phyloP scores from a whole-genome alignment of 768 basidiomycete species.

The Auriculariales sp. region DNA sequence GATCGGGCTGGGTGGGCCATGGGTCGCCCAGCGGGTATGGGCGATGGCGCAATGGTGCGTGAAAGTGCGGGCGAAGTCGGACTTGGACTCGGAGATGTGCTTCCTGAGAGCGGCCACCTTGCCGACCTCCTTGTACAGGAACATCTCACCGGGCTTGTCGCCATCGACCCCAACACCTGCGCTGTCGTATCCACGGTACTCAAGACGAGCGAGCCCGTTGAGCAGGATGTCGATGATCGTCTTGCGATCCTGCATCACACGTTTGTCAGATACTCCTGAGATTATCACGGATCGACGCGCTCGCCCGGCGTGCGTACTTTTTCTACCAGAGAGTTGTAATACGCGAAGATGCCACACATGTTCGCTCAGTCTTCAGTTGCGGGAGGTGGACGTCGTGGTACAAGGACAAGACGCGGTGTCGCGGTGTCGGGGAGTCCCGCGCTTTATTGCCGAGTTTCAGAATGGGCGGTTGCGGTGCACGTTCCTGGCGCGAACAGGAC shows the following conservation, averaged over 20 bases:
- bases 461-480: no score
- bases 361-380: no score
- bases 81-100: constrained; percentile 55
- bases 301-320: constrained; percentile 40
- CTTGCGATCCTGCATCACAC: constrained; percentile 53
- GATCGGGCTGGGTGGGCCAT: constrained; percentile 71
- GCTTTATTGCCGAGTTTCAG: no score
- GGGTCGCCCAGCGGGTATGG: constrained; percentile 99
- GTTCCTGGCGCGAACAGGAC: no score
- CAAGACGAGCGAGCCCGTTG: constrained; percentile 84
- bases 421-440: no score
- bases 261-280: constrained; percentile 2
- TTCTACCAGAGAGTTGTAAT: constrained; percentile 89
- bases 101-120: constrained; percentile 90
- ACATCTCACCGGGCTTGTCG: constrained; percentile 58
- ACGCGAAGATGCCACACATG: constrained; percentile 95
- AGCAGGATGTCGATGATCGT: constrained; percentile 83
- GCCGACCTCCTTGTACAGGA: constrained; percentile 95
- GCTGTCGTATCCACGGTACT: constrained; percentile 97
- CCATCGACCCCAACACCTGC: constrained; percentile 87
- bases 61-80: constrained; percentile 66
- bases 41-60: constrained; percentile 90
- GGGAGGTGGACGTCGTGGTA: no score
- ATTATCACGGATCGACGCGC: background rate
- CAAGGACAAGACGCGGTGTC: no score